Conservation (phyloP, 495 filamentous ascomycete genomes). For the Tuber magnatum region DNA sequence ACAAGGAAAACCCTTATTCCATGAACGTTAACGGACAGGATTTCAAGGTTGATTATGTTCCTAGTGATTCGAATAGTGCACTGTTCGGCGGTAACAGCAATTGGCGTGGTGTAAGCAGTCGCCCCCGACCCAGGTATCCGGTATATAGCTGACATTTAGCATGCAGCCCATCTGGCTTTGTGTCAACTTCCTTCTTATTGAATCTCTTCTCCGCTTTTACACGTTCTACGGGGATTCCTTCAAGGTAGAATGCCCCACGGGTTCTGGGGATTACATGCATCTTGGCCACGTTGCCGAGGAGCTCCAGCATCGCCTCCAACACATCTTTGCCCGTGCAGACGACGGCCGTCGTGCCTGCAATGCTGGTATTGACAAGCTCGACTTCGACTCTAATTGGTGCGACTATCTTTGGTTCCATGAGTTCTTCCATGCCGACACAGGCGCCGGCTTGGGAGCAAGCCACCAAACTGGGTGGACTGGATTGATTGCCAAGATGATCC, state of each 20-base stretch:
- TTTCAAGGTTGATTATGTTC: constrained; percentile 82
- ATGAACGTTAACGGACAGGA: constrained; percentile 93
- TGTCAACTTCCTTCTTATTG: constrained; percentile 90
- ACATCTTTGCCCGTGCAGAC: constrained; percentile 75
- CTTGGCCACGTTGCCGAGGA: constrained; percentile 94
- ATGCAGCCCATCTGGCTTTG: constrained; percentile 81
- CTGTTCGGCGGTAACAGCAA: constrained; percentile 97
- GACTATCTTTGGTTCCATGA: constrained; percentile 94
- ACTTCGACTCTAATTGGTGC: constrained; percentile 86
- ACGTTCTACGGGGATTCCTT: constrained; percentile 87
- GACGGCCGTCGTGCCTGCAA: constrained; percentile 83
- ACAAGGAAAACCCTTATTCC: constrained; percentile 80
- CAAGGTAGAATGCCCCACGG: constrained; percentile 86
- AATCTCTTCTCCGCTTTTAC: constrained; percentile 84
- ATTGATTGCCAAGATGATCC: constrained; percentile 89
- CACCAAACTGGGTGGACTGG: constrained; percentile 99
- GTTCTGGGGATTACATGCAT: constrained; percentile 93
- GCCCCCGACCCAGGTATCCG: background rate
- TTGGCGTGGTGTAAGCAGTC: constrained; percentile 59
- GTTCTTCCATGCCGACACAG: constrained; percentile 90
- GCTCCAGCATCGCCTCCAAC: constrained; percentile 88
- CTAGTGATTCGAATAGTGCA: constrained; percentile 87
- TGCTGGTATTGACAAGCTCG: constrained; percentile 68
- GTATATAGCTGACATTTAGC: background rate
- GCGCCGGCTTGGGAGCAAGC: constrained; percentile 80